A percentile compares a stretch with the other conserved stretches of the same genome.
Conservation (phyloP, 257 asterid species). For the Anisodus acutangulus region DNA sequence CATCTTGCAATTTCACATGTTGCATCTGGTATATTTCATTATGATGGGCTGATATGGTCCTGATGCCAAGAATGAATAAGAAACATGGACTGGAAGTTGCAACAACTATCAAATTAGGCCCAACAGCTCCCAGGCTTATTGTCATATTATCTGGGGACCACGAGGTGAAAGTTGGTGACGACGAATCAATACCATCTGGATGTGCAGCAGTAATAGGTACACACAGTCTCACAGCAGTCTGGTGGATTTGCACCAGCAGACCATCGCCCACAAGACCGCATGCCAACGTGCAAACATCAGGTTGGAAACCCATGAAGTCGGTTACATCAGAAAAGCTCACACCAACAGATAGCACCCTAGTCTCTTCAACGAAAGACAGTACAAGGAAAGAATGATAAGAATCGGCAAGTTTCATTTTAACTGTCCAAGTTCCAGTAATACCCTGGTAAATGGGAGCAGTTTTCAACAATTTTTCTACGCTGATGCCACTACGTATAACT, state of each 20-base stretch:
- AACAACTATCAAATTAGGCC: conserved; percentile 73
- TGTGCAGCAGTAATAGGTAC: conserved; percentile 59
- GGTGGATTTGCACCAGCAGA: conserved; percentile 80
- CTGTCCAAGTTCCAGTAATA: conserved; percentile 89
- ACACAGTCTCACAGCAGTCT: conserved; percentile 78
- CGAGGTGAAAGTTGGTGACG: conserved; percentile 63
- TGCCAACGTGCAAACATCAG: conserved; percentile 90
- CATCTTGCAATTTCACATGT: conserved; percentile 76
- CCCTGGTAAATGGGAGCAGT: conserved; percentile 91
- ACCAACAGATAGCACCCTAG: conserved; percentile 97
- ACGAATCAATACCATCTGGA: conserved; percentile 58
- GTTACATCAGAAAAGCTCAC: conserved; percentile 93
- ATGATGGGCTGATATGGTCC: conserved; percentile 47
- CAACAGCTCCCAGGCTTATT: conserved; percentile 93
- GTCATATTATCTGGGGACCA: conserved; percentile 78
- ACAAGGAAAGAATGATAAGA: conserved; percentile 88
- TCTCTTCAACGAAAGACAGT: conserved; percentile 92
- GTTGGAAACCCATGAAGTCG: conserved; percentile 82
- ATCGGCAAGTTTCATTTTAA: conserved; percentile 73
- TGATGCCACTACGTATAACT: conserved; percentile 89
- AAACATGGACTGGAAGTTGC: conserved; percentile 85
- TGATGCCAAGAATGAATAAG: conserved; percentile 76
- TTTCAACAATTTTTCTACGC: conserved; percentile 86
- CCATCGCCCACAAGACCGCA: conserved; percentile 91
- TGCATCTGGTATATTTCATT: conserved; percentile 74